Percentiles rank a stretch among this genome's conserved stretches.
Evolutionary conservation across 2,329 filamentous ascomycete genomes (phyloP).

Genomic region (Ascochyta lentis): DNA sequence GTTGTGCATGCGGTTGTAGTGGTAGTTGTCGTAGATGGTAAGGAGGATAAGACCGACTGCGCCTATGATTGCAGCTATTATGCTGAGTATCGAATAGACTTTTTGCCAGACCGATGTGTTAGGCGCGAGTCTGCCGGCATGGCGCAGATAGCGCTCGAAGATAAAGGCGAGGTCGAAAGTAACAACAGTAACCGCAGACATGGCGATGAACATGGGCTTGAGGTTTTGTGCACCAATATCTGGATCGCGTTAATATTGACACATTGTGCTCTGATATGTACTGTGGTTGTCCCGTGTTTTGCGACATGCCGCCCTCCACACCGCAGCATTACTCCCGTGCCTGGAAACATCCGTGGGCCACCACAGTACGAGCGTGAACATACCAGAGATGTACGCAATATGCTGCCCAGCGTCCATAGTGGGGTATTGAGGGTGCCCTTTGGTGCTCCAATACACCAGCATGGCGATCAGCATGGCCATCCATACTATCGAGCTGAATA

Average conservation of each 20-base stretch:
- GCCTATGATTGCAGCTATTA: constrained; percentile 74
- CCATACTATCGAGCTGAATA: constrained; percentile 65
- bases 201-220: constrained; percentile 80
- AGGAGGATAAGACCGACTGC: constrained; percentile 82
- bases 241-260: constrained; percentile 30
- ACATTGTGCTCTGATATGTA: no score
- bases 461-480: constrained; percentile 70
- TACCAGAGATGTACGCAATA: constrained; percentile 77
- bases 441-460: constrained; percentile 71
- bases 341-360: no score
- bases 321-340: no score
- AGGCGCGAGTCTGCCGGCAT: constrained; percentile 76
- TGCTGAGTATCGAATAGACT: constrained; percentile 65
- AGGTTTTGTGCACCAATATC: constrained; percentile 67
- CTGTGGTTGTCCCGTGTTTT: no score
- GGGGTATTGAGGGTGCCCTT: constrained; percentile 63
- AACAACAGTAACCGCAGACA: constrained; percentile 73
- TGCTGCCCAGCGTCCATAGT: constrained; percentile 65
- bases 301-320: no score
- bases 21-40: constrained; percentile 82
- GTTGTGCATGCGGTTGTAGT: constrained; percentile 72
- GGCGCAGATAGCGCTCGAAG: constrained; percentile 83
- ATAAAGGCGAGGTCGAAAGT: constrained; percentile 83
- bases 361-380: background rate
- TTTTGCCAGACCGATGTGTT: constrained; percentile 73